A percentile compares a stretch with the other conserved stretches of the same genome.
phyloP scores from a whole-genome alignment of 768 basidiomycete genomes.

The Pleurotus sapidus region DNA sequence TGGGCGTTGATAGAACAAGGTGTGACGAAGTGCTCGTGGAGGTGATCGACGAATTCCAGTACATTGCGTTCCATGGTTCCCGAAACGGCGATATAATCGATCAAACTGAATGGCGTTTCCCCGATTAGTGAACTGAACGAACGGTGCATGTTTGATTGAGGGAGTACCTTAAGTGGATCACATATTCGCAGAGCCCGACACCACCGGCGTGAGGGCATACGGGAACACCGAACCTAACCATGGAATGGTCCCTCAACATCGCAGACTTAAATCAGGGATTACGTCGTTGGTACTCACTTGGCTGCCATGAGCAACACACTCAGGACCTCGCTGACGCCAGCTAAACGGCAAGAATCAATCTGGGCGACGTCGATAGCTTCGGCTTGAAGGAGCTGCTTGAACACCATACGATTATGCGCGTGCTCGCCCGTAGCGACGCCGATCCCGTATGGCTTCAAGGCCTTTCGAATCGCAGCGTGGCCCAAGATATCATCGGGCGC shows the following conservation, averaged over 20 bases:
- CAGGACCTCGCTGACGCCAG: constrained; percentile 92
- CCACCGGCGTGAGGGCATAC: constrained; percentile 96
- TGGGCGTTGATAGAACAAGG: constrained; percentile 84
- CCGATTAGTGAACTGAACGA: too few relatives aligned
- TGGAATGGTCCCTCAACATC: neutral
- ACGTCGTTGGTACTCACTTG: constrained; percentile 45
- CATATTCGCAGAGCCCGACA: constrained; percentile 91
- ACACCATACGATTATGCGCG: constrained; percentile 92
- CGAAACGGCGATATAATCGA: constrained; percentile 91
- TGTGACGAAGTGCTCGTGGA: constrained; percentile 91
- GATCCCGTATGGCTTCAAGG: constrained; percentile 74
- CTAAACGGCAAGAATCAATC: constrained; percentile 92
- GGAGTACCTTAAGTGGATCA: constrained; percentile 70
- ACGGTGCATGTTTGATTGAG: too few relatives aligned
- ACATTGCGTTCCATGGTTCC: constrained; percentile 94
- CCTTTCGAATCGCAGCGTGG: constrained; percentile 77
- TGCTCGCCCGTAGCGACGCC: constrained; percentile 95
- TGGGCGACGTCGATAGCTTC: constrained; percentile 95
- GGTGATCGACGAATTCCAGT: constrained; percentile 85
- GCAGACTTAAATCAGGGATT: too few relatives aligned
- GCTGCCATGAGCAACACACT: constrained; percentile 88
- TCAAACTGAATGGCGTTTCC: constrained; percentile 46
- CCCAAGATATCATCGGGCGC: constrained; percentile 90
- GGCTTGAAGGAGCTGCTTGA: constrained; percentile 87
- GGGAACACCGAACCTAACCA: constrained; percentile 67